Evolutionary conservation across 805 yeast species (phyloP).

Genomic region (Candida argentea): DNA sequence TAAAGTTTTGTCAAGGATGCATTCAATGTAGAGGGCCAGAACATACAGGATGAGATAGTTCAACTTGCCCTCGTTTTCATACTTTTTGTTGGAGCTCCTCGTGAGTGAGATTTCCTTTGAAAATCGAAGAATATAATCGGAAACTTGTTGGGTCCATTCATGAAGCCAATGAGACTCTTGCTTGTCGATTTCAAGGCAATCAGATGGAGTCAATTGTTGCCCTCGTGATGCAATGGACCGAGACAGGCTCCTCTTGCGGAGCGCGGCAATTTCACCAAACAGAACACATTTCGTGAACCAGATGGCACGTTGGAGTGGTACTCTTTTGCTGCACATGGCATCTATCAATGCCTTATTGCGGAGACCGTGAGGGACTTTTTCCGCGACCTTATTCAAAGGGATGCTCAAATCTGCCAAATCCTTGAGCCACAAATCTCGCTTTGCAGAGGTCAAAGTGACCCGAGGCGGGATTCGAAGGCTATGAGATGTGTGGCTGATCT

Average conservation of each 20-base stretch:
- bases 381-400: slow-evolving; percentile 57
- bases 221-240: slow-evolving; percentile 3
- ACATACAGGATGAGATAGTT: slow-evolving; percentile 51
- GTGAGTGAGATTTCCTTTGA: slow-evolving; percentile 29
- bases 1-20: slow-evolving; percentile 48
- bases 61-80: slow-evolving; percentile 39
- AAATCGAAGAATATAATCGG: slow-evolving; percentile 45
- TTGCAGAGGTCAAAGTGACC: slow-evolving; percentile 82
- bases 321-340: slow-evolving; percentile 51
- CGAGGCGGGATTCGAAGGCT: slow-evolving; percentile 74
- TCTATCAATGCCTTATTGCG: slow-evolving; percentile 66
- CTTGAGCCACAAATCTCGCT: slow-evolving; percentile 75
- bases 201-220: background rate
- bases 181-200: slow-evolving; percentile 10
- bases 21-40: slow-evolving; percentile 59
- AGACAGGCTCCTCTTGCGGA: slow-evolving; percentile 21
- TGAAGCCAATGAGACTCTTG: slow-evolving; percentile 58
- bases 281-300: slow-evolving; percentile 90
- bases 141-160: slow-evolving; percentile 86
- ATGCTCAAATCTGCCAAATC: slow-evolving; percentile 63
- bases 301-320: slow-evolving; percentile 74
- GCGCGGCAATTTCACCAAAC: slow-evolving; percentile 39
- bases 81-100: slow-evolving; percentile 18
- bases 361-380: slow-evolving; percentile 86
- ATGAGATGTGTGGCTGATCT: slow-evolving; percentile 23